Conservation (phyloP, 768 basidiomycete species). For the Hypholoma sublateritium region DNA sequence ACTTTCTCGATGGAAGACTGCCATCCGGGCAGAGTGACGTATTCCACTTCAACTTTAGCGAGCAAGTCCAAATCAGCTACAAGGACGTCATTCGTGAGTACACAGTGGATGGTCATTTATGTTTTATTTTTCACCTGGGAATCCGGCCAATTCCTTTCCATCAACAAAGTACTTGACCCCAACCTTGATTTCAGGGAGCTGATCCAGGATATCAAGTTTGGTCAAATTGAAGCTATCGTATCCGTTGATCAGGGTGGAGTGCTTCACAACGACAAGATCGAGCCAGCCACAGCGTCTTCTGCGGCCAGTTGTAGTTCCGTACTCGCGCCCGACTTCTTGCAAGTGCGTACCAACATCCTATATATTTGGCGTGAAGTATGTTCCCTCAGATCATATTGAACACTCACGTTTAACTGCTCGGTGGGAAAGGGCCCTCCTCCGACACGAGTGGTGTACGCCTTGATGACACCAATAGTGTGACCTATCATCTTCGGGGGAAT, state of each 20-base stretch:
- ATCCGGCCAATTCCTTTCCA: slow-evolving; percentile 75
- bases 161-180: slow-evolving; percentile 78
- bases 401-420: slow-evolving; percentile 83
- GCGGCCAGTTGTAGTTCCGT: slow-evolving; percentile 90
- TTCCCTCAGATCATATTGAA: background rate
- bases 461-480: slow-evolving; percentile 89
- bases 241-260: slow-evolving; percentile 93
- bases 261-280: slow-evolving; percentile 91
- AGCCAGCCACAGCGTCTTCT: slow-evolving; percentile 96
- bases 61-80: slow-evolving; percentile 85
- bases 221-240: slow-evolving; percentile 94
- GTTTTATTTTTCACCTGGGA: slow-evolving; percentile 65
- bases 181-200: slow-evolving; percentile 83
- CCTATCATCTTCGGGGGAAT: slow-evolving; percentile 89
- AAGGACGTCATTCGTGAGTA: too few species aligned
- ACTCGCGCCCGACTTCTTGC: slow-evolving; percentile 93
- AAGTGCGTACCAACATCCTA: slow-evolving; percentile 83
- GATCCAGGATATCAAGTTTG: slow-evolving; percentile 92
- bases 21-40: slow-evolving; percentile 93
- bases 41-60: slow-evolving; percentile 77
- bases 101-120: too few species aligned
- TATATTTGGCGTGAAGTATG: background rate
- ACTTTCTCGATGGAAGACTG: slow-evolving; percentile 67
- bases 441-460: slow-evolving; percentile 97
- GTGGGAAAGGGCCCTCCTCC: slow-evolving; percentile 99